Conservation (phyloP, 2,329 filamentous ascomycete genomes). For the Diaporthe nobilis region DNA sequence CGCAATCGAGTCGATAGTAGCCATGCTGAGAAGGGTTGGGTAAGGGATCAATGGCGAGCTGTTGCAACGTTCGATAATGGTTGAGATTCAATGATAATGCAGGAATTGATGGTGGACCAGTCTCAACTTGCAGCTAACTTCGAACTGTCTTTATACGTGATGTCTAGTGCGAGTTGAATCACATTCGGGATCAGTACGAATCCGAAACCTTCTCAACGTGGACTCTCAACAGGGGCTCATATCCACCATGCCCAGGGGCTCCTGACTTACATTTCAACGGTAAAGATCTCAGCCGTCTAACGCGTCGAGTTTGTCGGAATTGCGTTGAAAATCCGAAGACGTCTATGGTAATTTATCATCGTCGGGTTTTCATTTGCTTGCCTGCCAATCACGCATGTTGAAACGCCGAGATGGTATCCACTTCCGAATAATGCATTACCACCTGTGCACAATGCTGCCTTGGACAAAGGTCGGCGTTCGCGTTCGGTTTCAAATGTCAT, state of each 20-base stretch:
- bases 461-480: background rate
- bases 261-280: background rate
- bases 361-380: background rate
- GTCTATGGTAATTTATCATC: background rate
- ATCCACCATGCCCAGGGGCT: background rate
- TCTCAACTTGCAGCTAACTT: background rate
- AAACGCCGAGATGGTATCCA: background rate
- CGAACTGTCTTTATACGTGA: background rate
- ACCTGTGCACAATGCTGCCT: background rate
- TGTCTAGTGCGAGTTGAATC: background rate
- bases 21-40: background rate
- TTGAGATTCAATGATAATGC: background rate
- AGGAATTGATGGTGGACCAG: background rate
- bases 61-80: background rate
- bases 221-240: background rate
- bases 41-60: background rate
- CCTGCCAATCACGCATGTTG: background rate
- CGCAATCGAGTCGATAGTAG: background rate
- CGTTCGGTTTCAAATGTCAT: background rate
- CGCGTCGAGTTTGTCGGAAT: background rate
- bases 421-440: background rate
- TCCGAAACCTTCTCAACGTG: background rate
- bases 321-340: background rate
- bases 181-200: background rate
- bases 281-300: background rate